Evolutionary conservation across 352 stramenopile species (phyloP).

Genomic region (Phytophthora pluvialis): DNA sequence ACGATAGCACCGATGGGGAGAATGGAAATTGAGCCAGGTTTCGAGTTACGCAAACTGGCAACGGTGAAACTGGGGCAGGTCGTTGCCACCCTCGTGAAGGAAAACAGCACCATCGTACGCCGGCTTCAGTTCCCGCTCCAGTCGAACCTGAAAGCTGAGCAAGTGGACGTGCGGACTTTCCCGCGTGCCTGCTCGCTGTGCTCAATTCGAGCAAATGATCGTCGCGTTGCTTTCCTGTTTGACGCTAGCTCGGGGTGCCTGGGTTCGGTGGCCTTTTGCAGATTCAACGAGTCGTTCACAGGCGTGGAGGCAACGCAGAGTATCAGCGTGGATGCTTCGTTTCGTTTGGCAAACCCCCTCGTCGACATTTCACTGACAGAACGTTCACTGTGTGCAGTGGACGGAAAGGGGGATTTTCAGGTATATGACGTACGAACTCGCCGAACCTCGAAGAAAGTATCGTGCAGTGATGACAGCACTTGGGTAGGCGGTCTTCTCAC

Average conservation of each 20-base stretch:
- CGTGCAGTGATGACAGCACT: not conserved
- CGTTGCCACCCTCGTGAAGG: constrained; percentile 25
- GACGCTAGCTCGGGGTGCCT: not conserved
- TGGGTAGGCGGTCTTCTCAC: constrained; percentile 28
- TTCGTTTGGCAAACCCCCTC: constrained; percentile 15
- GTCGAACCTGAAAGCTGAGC: not conserved
- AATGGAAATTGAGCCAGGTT: constrained; percentile 23
- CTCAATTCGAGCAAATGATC: constrained; percentile 24
- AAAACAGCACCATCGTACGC: constrained; percentile 16
- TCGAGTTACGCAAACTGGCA: constrained; percentile 11
- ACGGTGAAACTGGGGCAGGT: constrained; percentile 18
- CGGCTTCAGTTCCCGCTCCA: constrained; percentile 15
- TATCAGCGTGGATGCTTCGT: constrained; percentile 20
- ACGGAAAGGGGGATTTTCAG: constrained; percentile 26
- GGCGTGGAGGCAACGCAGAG: constrained; percentile 9
- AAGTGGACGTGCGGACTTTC: constrained; percentile 19
- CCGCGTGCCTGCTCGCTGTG: constrained; percentile 21
- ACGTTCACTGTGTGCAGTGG: constrained; percentile 22
- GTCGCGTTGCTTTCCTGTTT: constrained; percentile 28
- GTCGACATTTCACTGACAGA: constrained; percentile 31
- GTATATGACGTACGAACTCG: constrained; percentile 30
- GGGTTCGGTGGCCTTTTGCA: constrained; percentile 23
- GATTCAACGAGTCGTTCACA: constrained; percentile 35
- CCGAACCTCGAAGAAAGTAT: constrained; percentile 27
- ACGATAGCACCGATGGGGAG: constrained; percentile 12